A percentile compares a stretch with the other conserved stretches of the same genome.
Conservation (phyloP, 2,329 filamentous ascomycete genomes). For the Shiraia sp. region DNA sequence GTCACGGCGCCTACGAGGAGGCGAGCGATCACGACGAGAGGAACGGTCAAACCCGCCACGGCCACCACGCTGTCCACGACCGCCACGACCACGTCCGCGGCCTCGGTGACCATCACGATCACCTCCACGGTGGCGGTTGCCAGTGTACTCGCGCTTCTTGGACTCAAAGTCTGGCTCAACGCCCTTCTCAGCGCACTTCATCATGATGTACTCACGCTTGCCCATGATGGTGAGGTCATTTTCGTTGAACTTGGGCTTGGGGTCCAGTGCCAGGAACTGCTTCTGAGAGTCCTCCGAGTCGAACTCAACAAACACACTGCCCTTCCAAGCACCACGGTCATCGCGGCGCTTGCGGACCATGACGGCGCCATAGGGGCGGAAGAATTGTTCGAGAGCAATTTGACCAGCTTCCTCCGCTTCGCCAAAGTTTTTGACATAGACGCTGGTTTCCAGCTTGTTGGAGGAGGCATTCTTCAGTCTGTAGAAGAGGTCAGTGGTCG, state of each 20-base stretch:
- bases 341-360: slow-evolving; percentile 85
- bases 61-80: slow-evolving; percentile 30
- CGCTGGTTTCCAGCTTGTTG: slow-evolving; percentile 70
- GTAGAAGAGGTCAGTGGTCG: slow-evolving; percentile 50
- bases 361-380: slow-evolving; percentile 76
- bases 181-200: slow-evolving; percentile 52
- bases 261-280: slow-evolving; percentile 78
- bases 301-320: slow-evolving; percentile 95
- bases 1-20: slow-evolving; percentile 27
- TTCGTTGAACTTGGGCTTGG: slow-evolving; percentile 82
- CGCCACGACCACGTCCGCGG: slow-evolving; percentile 34
- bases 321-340: slow-evolving; percentile 77
- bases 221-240: slow-evolving; percentile 79
- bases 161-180: slow-evolving; percentile 48
- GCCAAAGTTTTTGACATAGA: slow-evolving; percentile 95
- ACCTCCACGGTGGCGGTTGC: slow-evolving; percentile 31
- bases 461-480: slow-evolving; percentile 60
- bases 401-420: slow-evolving; percentile 82
- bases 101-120: slow-evolving; percentile 30
- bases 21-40: slow-evolving; percentile 16
- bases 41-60: slow-evolving; percentile 23
- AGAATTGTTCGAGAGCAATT: slow-evolving; percentile 93
- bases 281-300: slow-evolving; percentile 75
- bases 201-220: slow-evolving; percentile 79
- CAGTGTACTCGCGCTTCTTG: slow-evolving; percentile 26